Base-by-base conservation (phyloP, 345 rosid genomes). In the Murraya paniculata region DNA sequence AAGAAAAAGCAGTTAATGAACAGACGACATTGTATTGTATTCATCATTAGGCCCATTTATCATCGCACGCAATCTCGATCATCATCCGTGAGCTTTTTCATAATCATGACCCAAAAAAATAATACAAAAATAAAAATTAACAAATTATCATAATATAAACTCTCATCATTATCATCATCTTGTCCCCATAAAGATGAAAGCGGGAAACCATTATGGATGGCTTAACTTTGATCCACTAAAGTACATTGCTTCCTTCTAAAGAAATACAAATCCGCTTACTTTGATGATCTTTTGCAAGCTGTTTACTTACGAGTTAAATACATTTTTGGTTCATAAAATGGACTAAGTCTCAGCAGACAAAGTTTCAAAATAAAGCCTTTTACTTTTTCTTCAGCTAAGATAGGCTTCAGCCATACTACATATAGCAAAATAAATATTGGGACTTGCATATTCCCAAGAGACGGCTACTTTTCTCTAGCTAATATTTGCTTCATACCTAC, bases 401-500 rank as follows among this genome's bases (percentile, higher is more conserved):
- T 45, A 45, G 50, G 50, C 65, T 78, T 69, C 60, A 78, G 64
- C 56, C 36, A 72, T 78, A 27, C 53, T 4, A 33, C 65, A 50
- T 13, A 39, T 48, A 39, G 57, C 58, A 50, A 55, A 65, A 67
- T 21, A 69, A 56, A 56, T 53, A 30, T 6, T 53, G 16, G 66
- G 25, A 36, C 11, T 24, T 13, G 11, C 76, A 72, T 57, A 57
- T 22, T 21, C 30, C 39, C 55, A 38, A 59, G 1, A 25, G 57
- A 24, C 39, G 6, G 71, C 24, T 10, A 24, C 45, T 75, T 78
- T 73, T 11, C 60, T 28, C 60, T 73, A 38, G 31, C 71, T 38
- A 16, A 36, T 68, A 64, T 64, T 62, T 14, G 69, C 65, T 69
- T 38, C 45, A 22, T 64, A 21, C 71, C 83, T 79, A 39, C 68